Conservation (phyloP, 495 filamentous ascomycete genomes). For the Podospora bellae-mahoneyi region DNA sequence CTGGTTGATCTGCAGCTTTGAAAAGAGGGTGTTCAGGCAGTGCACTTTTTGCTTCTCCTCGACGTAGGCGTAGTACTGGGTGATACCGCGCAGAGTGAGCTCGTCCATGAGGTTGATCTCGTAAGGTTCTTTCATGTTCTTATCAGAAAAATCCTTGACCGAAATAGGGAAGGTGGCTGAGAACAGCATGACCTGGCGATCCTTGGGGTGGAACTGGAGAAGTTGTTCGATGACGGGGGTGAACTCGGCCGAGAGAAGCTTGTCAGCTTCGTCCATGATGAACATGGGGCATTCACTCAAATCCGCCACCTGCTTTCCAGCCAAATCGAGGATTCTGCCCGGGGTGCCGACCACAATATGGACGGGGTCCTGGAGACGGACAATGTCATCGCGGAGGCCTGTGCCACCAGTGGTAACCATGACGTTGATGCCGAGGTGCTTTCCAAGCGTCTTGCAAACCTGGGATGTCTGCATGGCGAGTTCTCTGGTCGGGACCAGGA, state of each 20-base stretch:
- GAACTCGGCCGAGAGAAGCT: constrained; percentile 92
- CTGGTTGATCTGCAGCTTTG: constrained; percentile 98
- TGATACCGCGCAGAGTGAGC: constrained; percentile 94
- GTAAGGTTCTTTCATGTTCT: constrained; percentile 91
- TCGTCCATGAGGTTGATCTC: constrained; percentile 99
- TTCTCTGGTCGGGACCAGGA: constrained; percentile 94
- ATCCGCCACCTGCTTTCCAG: constrained; percentile 91
- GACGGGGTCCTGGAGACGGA: constrained; percentile 87
- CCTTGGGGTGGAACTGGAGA: constrained; percentile 87
- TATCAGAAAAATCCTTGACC: constrained; percentile 96
- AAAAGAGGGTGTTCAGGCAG: constrained; percentile 97
- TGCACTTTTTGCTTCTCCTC: constrained; percentile 99
- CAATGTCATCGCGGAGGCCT: constrained; percentile 91
- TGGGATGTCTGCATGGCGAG: constrained; percentile 98
- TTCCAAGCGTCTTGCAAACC: constrained; percentile 96
- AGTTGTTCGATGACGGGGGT: constrained; percentile 96
- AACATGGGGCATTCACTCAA: constrained; percentile 95
- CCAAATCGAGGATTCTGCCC: constrained; percentile 89
- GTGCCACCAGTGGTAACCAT: constrained; percentile 99
- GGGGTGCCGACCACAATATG: constrained; percentile 98
- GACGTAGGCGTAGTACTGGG: constrained; percentile 98
- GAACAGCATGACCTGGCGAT: constrained; percentile 98
- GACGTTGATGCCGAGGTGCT: constrained; percentile 94
- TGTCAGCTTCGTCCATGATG: constrained; percentile 99
- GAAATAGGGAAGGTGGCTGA: constrained; percentile 95